phyloP scores from a whole-genome alignment of 108 stramenopile genomes.

The Asterionellopsis glacialis region DNA sequence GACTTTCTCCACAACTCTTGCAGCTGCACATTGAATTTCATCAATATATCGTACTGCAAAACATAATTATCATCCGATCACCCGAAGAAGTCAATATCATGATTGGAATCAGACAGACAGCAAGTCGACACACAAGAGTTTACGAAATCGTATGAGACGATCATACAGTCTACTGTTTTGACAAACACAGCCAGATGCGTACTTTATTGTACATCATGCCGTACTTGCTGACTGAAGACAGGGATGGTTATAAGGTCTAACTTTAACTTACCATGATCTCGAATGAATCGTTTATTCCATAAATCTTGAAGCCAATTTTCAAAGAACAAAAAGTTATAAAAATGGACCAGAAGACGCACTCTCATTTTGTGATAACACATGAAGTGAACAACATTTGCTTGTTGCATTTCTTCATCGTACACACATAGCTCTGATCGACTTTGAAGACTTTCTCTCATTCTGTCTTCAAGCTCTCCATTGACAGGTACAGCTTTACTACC shows the following conservation, averaged over 20 bases:
- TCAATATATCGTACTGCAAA: constrained; percentile 54
- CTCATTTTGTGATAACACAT: constrained; percentile 46
- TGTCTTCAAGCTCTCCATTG: constrained; percentile 26
- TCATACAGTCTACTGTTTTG: too few relatives aligned
- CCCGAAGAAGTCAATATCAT: too few relatives aligned
- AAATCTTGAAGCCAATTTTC: constrained; percentile 68
- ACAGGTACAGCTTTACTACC: constrained; percentile 20
- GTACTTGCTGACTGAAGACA: too few relatives aligned
- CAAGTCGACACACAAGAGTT: too few relatives aligned
- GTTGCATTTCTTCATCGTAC: constrained; percentile 51
- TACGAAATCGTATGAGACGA: too few relatives aligned
- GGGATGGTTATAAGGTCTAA: too few relatives aligned
- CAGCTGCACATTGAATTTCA: constrained; percentile 79
- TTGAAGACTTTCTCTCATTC: constrained; percentile 47
- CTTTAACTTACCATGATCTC: constrained; percentile 44
- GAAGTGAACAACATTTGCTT: constrained; percentile 50
- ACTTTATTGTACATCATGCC: too few relatives aligned
- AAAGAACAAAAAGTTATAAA: constrained; percentile 79
- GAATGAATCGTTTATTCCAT: constrained; percentile 68
- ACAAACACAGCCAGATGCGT: too few relatives aligned
- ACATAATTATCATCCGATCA: too few relatives aligned
- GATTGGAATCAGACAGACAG: too few relatives aligned
- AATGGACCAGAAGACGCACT: constrained; percentile 54
- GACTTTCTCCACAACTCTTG: constrained; percentile 56
- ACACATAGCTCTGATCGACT: constrained; percentile 43